These are phyloP conservation scores for Oxalis stricta DNA, from an alignment of 441 rosid species.

Conservation along the genomic window DNA sequence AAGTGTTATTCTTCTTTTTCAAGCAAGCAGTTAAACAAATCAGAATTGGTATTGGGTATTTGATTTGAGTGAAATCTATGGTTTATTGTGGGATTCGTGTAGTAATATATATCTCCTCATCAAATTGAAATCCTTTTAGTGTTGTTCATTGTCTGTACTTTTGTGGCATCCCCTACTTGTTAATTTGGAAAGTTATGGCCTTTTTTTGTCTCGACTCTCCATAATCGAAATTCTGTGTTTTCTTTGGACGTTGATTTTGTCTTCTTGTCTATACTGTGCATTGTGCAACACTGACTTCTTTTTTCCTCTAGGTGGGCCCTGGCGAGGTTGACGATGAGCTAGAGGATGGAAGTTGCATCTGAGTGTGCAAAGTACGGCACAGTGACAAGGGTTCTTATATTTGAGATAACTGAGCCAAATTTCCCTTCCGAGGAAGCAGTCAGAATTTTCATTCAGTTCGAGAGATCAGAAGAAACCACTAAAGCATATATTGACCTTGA, in stretches of 20 bases:
- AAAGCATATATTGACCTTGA: slow-evolving; percentile 76
- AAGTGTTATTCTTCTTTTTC: too few species aligned
- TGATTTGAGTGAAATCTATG: too few species aligned
- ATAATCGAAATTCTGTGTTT: not conserved
- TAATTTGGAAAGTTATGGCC: too few species aligned
- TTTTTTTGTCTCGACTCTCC: too few species aligned
- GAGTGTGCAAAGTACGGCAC: slow-evolving; percentile 87
- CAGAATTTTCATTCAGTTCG: slow-evolving; percentile 83
- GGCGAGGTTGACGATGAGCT: slow-evolving; percentile 96
- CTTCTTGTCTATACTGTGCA: not conserved
- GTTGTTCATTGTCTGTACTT: too few species aligned
- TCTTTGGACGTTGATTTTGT: not conserved
- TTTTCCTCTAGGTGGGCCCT: slow-evolving; percentile 72
- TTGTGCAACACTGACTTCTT: slow-evolving; percentile 8
- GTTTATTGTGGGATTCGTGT: too few species aligned
- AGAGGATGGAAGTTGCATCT: slow-evolving; percentile 88
- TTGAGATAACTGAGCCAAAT: slow-evolving; percentile 84
- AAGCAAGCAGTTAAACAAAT: too few species aligned
- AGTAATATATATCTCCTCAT: too few species aligned
- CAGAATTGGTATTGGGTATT: too few species aligned
- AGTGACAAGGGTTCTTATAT: slow-evolving; percentile 84
- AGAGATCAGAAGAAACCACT: slow-evolving; percentile 86
- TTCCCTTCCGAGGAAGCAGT: slow-evolving; percentile 87
- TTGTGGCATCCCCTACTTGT: too few species aligned
- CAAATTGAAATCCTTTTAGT: too few species aligned